These are phyloP conservation scores for Plasmopara halstedii DNA, from an alignment of 352 stramenopile species.

Conservation along the genomic window DNA sequence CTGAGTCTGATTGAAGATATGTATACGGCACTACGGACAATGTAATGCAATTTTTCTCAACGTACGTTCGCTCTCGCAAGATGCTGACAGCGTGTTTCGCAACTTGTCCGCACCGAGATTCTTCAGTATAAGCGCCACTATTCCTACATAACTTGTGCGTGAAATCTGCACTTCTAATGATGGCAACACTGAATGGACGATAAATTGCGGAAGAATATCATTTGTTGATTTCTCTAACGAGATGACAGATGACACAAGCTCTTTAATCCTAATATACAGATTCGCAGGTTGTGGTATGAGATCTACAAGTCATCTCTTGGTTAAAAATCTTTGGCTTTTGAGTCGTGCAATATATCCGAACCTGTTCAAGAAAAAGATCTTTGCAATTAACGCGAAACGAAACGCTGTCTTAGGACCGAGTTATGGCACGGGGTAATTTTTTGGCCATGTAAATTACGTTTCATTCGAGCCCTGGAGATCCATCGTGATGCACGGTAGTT, in stretches of 20 bases:
- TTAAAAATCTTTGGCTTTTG: conserved; percentile 7
- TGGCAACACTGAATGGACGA: conserved; percentile 36
- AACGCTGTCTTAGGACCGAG: conserved; percentile 12
- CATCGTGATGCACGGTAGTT: conserved; percentile 44
- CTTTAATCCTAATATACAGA: conserved; percentile 56
- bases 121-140: conserved; percentile 55
- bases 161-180: conserved; percentile 24
- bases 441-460: conserved; percentile 23
- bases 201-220: conserved; percentile 54
- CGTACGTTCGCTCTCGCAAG: conserved; percentile 8
- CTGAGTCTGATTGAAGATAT: conserved; percentile 62
- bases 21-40: conserved; percentile 60
- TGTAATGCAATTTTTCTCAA: conserved; percentile 18
- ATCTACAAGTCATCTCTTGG: conserved; percentile 19
- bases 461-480: conserved; percentile 23
- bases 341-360: conserved; percentile 36
- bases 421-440: conserved; percentile 7
- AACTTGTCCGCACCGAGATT: conserved; percentile 72
- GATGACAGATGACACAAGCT: conserved; percentile 47
- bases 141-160: conserved; percentile 47
- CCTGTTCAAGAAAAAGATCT: conserved; percentile 39
- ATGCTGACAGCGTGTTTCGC: conserved; percentile 10
- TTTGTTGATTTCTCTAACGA: conserved; percentile 20
- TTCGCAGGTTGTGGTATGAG: conserved; percentile 36
- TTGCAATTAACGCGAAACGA: conserved; percentile 32